Evolutionary conservation across 345 rosid species (phyloP).

Genomic region (Cochlearia excelsa): DNA sequence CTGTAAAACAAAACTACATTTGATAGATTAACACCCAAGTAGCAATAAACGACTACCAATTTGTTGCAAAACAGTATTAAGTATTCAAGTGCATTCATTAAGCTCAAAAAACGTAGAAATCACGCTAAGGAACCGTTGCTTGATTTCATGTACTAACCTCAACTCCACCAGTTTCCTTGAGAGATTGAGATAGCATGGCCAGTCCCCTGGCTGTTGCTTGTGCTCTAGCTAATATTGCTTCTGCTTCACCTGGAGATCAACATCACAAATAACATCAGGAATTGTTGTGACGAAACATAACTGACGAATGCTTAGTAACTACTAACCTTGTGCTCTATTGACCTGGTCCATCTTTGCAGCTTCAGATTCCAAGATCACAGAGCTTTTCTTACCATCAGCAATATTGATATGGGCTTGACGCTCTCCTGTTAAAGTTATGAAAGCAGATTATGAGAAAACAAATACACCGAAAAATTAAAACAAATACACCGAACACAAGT

Average conservation of each 20-base stretch:
- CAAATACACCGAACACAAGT: not conserved
- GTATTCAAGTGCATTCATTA: constrained; percentile 9
- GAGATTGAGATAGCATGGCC: constrained; percentile 59
- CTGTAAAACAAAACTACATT: constrained; percentile 14
- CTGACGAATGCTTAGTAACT: not conserved
- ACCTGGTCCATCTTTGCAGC: constrained; percentile 71
- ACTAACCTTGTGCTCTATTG: constrained; percentile 59
- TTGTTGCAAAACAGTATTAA: constrained; percentile 12
- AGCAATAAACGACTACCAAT: not conserved
- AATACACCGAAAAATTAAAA: no score
- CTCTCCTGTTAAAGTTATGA: constrained; percentile 30
- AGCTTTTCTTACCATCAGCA: constrained; percentile 78
- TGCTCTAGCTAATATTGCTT: constrained; percentile 83
- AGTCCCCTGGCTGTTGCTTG: constrained; percentile 79
- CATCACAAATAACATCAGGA: not conserved
- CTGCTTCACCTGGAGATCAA: constrained; percentile 74
- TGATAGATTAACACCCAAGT: not conserved
- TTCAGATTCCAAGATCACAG: constrained; percentile 68
- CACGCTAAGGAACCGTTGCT: not conserved
- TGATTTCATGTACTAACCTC: constrained; percentile 53
- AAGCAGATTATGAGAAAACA: constrained; percentile 11
- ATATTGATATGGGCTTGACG: constrained; percentile 54
- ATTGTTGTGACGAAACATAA: constrained; percentile 5
- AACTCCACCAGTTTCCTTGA: constrained; percentile 72
- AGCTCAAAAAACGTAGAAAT: not conserved